Base-by-base conservation (phyloP, 148 eudicot genomes). In the Amaranthus palmeri region DNA sequence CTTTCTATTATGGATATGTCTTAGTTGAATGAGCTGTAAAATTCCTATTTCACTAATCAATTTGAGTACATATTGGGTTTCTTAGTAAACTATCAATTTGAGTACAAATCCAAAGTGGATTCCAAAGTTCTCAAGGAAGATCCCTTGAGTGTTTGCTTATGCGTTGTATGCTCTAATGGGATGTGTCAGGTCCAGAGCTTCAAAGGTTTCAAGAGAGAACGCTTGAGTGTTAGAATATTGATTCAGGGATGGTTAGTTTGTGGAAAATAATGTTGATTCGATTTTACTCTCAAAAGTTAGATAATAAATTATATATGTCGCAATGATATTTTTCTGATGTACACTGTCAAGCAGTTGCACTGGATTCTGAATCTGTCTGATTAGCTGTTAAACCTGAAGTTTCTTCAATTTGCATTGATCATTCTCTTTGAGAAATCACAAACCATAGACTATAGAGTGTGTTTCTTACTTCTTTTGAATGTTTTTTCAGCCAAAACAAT, bases 401-500 rank as follows among this genome's bases (percentile, higher is more conserved):
- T 8, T 0, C 61, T 57, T 57, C 3, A 8, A 6, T 18, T 17
- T 4, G 60, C 41, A 17, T 7, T 5, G 14, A 48, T 42, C 59
- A 11, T 11, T 45, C 1, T 14, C 0, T 67, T 10, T 68, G 45
- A 18, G 36, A 7, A 40, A 13, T 25, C 36, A 25, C 36, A 25
- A 25, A 25, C 36, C 36, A 25, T 25, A 25, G 36, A 25, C 36
- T 25, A 25, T 25, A 25, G 36, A 25, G 36, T 25, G 52, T 45
- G 15, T 15, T 47, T 47, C 12, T 65, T 10, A 46, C 53, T 47
- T 65, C 68, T 54, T 36, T 25, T 45, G 41, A 4, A 17, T 48
- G 4, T n/a, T 6, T 54, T 50, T 76, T 54, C 83, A 78, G 81
- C 80, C 83, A 83, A 71, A 77, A 50, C 80, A 85, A 77, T 70